Evolutionary conservation across 23 red algal genomes (phyloP).

Genomic region (Agarophyton chilense): DNA sequence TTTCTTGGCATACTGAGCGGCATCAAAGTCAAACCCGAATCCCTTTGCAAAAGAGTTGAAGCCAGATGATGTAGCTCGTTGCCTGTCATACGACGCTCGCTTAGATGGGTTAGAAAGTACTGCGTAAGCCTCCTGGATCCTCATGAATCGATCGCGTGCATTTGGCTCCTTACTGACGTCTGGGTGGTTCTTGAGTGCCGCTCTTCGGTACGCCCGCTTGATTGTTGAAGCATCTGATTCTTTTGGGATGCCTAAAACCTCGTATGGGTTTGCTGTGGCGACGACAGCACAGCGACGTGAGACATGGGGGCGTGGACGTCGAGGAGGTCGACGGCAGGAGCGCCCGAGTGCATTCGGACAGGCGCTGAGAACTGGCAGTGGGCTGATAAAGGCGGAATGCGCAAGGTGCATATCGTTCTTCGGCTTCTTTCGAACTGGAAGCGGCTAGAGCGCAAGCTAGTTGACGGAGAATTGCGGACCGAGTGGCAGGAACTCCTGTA

Average conservation of each 20-base stretch:
- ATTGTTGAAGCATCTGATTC: conserved; percentile 75
- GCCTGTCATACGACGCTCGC: conserved; percentile 63
- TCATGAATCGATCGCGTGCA: conserved; percentile 86
- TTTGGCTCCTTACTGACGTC: conserved; percentile 90
- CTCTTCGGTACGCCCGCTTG: conserved; percentile 89
- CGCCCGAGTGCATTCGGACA: too few relatives aligned
- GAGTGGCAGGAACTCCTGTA: too few relatives aligned
- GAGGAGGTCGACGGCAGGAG: not conserved
- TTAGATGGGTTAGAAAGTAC: conserved; percentile 74
- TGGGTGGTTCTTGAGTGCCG: conserved; percentile 89
- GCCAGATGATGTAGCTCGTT: conserved; percentile 37
- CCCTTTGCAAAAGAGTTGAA: conserved; percentile 4
- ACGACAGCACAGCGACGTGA: not conserved
- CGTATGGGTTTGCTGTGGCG: conserved; percentile 70
- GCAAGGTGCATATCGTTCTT: not conserved
- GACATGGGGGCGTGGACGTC: not conserved
- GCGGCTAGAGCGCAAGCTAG: not conserved
- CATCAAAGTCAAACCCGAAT: conserved; percentile 29
- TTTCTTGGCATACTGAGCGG: conserved; percentile 38
- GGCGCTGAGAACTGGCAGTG: not conserved
- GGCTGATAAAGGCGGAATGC: not conserved
- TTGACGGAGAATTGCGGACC: too few relatives aligned
- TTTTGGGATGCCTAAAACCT: conserved; percentile 48
- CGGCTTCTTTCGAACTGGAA: not conserved
- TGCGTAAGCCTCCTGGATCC: conserved; percentile 89